Conservation (phyloP, 192 early-diverging fungal species). For the Lunasporangiospora selenospora region DNA sequence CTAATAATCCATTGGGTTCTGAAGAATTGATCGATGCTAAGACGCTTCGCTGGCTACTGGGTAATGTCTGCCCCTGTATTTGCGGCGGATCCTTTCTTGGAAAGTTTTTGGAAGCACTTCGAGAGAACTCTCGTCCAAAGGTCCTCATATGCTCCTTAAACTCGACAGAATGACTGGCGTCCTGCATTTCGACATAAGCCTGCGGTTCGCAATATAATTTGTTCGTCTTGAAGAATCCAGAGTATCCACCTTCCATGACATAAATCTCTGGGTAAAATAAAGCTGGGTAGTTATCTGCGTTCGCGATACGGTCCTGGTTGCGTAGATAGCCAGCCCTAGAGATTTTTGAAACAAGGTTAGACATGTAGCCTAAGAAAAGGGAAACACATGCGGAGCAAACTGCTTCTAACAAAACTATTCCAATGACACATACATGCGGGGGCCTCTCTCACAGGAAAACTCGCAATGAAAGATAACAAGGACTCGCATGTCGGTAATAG, state of each 20-base stretch:
- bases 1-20: no score
- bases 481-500: constrained; percentile 49
- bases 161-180: constrained; percentile 61
- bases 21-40: no score
- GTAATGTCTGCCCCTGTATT: no score
- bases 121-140: constrained; percentile 21
- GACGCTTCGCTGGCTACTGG: no score
- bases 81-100: no score
- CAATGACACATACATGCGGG: constrained; percentile 67
- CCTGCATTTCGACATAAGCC: constrained; percentile 83
- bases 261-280: constrained; percentile 88
- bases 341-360: not conserved
- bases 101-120: constrained; percentile 30
- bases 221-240: constrained; percentile 68
- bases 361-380: not conserved
- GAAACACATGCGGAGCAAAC: no score
- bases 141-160: constrained; percentile 35
- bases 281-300: constrained; percentile 73
- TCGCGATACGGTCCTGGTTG: constrained; percentile 75
- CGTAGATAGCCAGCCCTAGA: constrained; percentile 75
- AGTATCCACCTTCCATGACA: constrained; percentile 86
- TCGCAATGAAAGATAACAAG: constrained; percentile 89
- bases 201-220: constrained; percentile 73
- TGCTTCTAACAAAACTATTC: not conserved
- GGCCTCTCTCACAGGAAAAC: constrained; percentile 81